phyloP scores from a whole-genome alignment of 306 rosid genomes.

The Macrotyloma uniflorum region DNA sequence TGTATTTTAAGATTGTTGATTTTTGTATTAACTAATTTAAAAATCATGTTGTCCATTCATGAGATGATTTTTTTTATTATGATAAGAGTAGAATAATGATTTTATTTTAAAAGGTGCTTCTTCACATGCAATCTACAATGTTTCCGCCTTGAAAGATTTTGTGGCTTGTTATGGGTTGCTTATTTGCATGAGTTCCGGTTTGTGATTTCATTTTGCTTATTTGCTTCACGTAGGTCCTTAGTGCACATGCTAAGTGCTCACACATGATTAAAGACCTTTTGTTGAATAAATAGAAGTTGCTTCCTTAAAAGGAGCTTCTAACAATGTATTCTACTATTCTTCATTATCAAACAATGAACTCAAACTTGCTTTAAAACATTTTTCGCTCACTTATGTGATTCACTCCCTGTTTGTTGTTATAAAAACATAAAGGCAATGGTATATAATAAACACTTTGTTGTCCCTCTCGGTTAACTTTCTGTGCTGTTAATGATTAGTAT shows the following conservation, averaged over 20 bases:
- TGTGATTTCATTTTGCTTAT: neutral
- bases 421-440: neutral
- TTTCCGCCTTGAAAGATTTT: neutral
- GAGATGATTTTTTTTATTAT: neutral
- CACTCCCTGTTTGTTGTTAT: neutral
- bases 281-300: neutral
- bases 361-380: neutral
- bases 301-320: neutral
- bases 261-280: neutral
- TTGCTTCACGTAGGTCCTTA: neutral
- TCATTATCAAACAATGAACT: neutral
- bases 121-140: neutral
- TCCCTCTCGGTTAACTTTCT: slow-evolving; percentile 22
- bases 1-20: too few relatives aligned
- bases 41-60: neutral
- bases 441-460: neutral
- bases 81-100: neutral
- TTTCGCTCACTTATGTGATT: neutral
- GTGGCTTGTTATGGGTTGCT: slow-evolving; percentile 12
- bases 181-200: slow-evolving; percentile 24
- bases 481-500: slow-evolving; percentile 27
- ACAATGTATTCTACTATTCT: neutral
- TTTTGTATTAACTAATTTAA: neutral
- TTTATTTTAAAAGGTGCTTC: neutral
- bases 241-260: slow-evolving; percentile 14